Evolutionary conservation across 345 rosid species (phyloP).

Genomic region (Eucalyptus pauciflora): DNA sequence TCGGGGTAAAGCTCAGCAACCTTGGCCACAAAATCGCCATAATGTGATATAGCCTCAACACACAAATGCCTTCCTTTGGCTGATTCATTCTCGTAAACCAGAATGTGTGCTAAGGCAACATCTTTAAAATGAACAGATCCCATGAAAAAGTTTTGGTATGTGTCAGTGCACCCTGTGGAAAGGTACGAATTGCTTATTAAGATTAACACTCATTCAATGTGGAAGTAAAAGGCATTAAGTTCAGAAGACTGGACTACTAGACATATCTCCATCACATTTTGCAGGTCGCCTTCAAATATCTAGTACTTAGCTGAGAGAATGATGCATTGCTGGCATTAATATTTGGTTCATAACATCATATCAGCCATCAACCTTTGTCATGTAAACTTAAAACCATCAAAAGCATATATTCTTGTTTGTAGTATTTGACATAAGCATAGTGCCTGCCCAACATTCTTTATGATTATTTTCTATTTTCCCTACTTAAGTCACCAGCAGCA

Average conservation of each 20-base stretch:
- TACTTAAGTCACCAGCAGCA: neutral
- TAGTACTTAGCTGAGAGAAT: neutral
- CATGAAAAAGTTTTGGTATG: constrained; percentile 65
- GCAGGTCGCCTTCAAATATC: neutral
- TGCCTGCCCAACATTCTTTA: neutral
- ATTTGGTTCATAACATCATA: neutral
- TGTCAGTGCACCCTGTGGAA: constrained; percentile 73
- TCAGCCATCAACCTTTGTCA: neutral
- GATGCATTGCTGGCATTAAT: neutral
- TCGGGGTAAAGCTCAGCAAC: constrained; percentile 93
- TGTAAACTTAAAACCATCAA: neutral
- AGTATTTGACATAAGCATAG: neutral
- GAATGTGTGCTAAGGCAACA: constrained; percentile 75
- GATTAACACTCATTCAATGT: neutral
- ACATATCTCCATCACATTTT: neutral
- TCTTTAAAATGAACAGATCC: constrained; percentile 92
- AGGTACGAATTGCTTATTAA: neutral
- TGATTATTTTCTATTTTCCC: neutral
- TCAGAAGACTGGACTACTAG: neutral
- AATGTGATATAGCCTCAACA: constrained; percentile 82
- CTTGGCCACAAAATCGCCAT: constrained; percentile 80
- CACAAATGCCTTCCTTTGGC: constrained; percentile 84
- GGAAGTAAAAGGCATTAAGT: neutral
- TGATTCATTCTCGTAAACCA: constrained; percentile 73
- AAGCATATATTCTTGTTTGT: neutral